A percentile compares a stretch with the other conserved stretches of the same genome.
Evolutionary conservation across 176 grass and related monocot genomes (phyloP).

Genomic region (Avena sativa): DNA sequence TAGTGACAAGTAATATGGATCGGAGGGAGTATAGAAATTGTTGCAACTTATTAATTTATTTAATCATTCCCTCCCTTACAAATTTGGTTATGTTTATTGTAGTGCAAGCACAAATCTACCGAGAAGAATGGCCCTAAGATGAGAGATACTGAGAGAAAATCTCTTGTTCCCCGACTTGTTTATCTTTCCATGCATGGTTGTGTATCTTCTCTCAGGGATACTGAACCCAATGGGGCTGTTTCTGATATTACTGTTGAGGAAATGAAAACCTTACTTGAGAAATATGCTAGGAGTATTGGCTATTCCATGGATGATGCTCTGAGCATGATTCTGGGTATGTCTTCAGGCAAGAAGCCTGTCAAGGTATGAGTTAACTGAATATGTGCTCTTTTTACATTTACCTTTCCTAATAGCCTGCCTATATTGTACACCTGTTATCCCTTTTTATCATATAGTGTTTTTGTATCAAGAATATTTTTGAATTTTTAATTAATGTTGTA

Average conservation of each 20-base stretch:
- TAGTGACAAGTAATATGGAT: too few relatives aligned
- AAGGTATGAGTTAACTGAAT: conserved; percentile 57
- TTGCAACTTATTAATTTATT: neutral
- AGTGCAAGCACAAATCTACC: conserved; percentile 64
- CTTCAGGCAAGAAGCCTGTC: conserved; percentile 68
- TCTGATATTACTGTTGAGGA: conserved; percentile 60
- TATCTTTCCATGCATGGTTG: conserved; percentile 72
- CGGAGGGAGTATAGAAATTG: neutral
- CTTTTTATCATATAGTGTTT: conserved; percentile 15
- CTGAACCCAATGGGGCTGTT: conserved; percentile 54
- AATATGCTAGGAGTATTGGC: conserved; percentile 87
- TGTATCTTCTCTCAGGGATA: conserved; percentile 53
- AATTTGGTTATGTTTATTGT: conserved; percentile 33
- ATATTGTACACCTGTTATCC: neutral
- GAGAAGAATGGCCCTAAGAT: conserved; percentile 54
- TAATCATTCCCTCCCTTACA: neutral
- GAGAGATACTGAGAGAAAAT: conserved; percentile 74
- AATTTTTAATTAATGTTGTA: neutral
- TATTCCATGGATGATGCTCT: conserved; percentile 91
- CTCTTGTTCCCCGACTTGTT: conserved; percentile 83
- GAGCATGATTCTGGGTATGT: conserved; percentile 64
- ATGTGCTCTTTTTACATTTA: conserved; percentile 30
- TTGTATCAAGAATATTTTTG: neutral
- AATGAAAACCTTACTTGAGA: conserved; percentile 78
- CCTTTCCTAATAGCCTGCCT: conserved; percentile 1